Evolutionary conservation across 2,329 filamentous ascomycete species (phyloP).

Genomic region (Curvularia lunata): DNA sequence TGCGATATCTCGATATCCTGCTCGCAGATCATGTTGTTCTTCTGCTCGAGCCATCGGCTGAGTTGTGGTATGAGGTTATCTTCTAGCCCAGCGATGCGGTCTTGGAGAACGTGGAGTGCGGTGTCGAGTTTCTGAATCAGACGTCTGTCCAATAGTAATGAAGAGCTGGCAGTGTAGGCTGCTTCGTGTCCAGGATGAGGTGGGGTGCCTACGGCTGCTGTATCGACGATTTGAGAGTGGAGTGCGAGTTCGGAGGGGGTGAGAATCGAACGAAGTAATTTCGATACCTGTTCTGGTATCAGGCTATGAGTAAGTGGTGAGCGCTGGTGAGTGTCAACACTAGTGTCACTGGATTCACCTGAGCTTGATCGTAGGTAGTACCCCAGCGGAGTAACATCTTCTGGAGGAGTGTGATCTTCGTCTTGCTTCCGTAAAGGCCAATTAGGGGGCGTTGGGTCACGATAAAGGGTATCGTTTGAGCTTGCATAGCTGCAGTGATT

Average conservation of each 20-base stretch:
- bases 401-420: background rate
- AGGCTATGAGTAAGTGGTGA: slow-evolving; percentile 1
- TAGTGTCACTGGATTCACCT: background rate
- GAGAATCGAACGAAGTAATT: slow-evolving; percentile 19
- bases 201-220: background rate
- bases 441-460: background rate
- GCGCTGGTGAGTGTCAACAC: background rate
- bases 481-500: background rate
- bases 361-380: slow-evolving; percentile 4
- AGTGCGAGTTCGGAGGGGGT: slow-evolving; percentile 21
- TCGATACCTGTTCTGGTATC: slow-evolving; percentile 7
- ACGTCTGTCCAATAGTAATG: slow-evolving; percentile 10
- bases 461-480: slow-evolving; percentile 5
- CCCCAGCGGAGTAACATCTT: slow-evolving; percentile 2
- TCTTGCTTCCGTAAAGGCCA: slow-evolving; percentile 2
- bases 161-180: slow-evolving; percentile 1
- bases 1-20: slow-evolving; percentile 1
- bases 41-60: slow-evolving; percentile 12
- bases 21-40: slow-evolving; percentile 4
- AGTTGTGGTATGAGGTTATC: slow-evolving; percentile 22
- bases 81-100: slow-evolving; percentile 21
- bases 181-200: background rate
- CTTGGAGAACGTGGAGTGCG: slow-evolving; percentile 16
- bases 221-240: slow-evolving; percentile 10
- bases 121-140: slow-evolving; percentile 24